Evolutionary conservation across 352 stramenopile genomes (phyloP), one percentile per base, ranked within the genome.

Genomic region (Pythium aquatile): DNA sequence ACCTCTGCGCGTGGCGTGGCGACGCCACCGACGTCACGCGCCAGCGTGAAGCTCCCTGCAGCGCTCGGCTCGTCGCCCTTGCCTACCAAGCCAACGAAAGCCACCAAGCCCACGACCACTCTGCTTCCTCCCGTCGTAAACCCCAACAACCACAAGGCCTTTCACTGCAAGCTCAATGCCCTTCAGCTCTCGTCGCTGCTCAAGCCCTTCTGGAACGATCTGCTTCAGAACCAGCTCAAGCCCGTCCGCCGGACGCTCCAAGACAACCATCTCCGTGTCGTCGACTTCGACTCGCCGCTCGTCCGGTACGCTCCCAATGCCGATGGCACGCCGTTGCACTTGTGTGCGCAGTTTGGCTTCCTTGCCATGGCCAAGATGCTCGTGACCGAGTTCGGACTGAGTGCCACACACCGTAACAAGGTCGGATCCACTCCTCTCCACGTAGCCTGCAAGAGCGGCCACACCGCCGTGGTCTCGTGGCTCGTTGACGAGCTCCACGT

Each of bases 281-380:
- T 68, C 20, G 76, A 87, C 53, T 84, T 87, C 33, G 70, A 74
- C 24, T 28, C 65, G 32, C 2, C 53, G 14, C 1, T 37, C 6
- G 72, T 65, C 3, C 63, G 69, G 33, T 83, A 85, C 35, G 65
- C 76, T 1, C 58, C 77, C 1, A 75, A 71, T 24, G 73, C 76
- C 3, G 75, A 85, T 32, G 78, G 70, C n/a, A 78, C 76, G 1
- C 72, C 73, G 3, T 26, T 89, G 30, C 77, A 89, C 32, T 51
- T 89, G 8, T 86, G 78, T n/a, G 78, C 78, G 0, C 78, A 89
- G 49, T 72, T 81, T n/a, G 77, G 80, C 9, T 74, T 82, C 26
- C 33, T 78, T 20, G 42, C 42, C 3, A 74, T 75, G 30, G 80
- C 78, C 17, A 69, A 73, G 55, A 46, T 86, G 61, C 57, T 87